These are phyloP conservation scores for Zizania palustris DNA, from an alignment of 202 grass and related monocot species.

Conservation along the genomic window DNA sequence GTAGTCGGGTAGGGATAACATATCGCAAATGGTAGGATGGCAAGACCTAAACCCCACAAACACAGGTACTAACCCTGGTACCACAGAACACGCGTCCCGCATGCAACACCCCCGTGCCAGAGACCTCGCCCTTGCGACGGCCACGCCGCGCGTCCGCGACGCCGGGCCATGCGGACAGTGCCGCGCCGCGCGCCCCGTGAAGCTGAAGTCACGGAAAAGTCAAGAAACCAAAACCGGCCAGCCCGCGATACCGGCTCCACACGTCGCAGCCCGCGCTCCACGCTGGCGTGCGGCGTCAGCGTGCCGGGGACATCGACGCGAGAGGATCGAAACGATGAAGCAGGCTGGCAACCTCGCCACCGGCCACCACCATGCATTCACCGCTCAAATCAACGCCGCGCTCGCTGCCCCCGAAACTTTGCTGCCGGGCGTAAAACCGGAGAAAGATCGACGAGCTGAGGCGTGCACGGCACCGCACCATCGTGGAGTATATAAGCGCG, in stretches of 20 bases:
- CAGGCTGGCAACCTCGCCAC: background rate
- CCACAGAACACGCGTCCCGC: constrained; percentile 40
- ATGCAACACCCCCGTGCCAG: constrained; percentile 24
- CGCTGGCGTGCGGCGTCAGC: too few relatives aligned
- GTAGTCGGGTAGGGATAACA: too few relatives aligned
- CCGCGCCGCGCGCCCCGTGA: background rate
- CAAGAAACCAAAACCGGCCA: background rate
- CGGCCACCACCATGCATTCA: background rate
- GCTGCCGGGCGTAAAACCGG: background rate
- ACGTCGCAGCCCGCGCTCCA: too few relatives aligned
- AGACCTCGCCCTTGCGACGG: background rate
- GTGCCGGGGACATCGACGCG: background rate
- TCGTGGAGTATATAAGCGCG: background rate
- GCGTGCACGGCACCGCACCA: constrained; percentile 28
- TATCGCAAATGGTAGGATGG: too few relatives aligned
- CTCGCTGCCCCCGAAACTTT: background rate
- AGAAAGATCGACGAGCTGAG: background rate
- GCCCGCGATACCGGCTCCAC: too few relatives aligned
- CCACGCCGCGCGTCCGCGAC: background rate
- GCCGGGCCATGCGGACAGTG: constrained; percentile 1
- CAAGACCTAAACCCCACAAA: too few relatives aligned
- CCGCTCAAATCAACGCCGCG: background rate
- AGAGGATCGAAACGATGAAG: background rate
- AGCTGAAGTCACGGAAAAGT: constrained; percentile 3
- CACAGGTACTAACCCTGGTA: too few relatives aligned